phyloP scores from a whole-genome alignment of 805 yeast species.

The Myxozyma geophila region DNA sequence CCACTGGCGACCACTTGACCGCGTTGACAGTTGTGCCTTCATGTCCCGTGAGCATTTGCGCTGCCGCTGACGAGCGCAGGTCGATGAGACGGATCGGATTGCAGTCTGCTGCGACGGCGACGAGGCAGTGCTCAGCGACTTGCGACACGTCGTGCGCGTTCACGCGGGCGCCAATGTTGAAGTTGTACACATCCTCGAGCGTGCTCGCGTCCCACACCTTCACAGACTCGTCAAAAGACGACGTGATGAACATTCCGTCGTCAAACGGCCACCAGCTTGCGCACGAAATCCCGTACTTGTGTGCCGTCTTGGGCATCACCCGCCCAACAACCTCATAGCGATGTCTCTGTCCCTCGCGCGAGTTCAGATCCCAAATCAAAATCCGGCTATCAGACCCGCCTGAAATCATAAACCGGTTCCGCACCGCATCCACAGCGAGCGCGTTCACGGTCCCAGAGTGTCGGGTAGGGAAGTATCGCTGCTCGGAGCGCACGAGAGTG shows the following conservation, averaged over 20 bases:
- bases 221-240: slow-evolving; percentile 77
- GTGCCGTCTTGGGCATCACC: slow-evolving; percentile 47
- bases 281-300: slow-evolving; percentile 72
- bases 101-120: slow-evolving; percentile 74
- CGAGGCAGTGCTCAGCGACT: slow-evolving; percentile 53
- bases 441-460: slow-evolving; percentile 60
- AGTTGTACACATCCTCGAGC: slow-evolving; percentile 67
- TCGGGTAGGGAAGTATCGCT: slow-evolving; percentile 38
- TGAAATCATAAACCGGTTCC: slow-evolving; percentile 58
- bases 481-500: slow-evolving; percentile 26
- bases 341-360: slow-evolving; percentile 37
- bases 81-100: slow-evolving; percentile 61
- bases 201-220: slow-evolving; percentile 80
- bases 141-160: slow-evolving; percentile 67
- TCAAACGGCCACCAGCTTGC: slow-evolving; percentile 90
- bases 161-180: slow-evolving; percentile 64
- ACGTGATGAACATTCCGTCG: slow-evolving; percentile 80
- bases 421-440: slow-evolving; percentile 57
- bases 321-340: slow-evolving; percentile 35
- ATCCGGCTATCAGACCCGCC: slow-evolving; percentile 76
- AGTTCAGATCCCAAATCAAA: slow-evolving; percentile 65
- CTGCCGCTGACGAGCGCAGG: slow-evolving; percentile 32
- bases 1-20: slow-evolving; percentile 76
- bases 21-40: slow-evolving; percentile 49
- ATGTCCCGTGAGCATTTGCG: slow-evolving; percentile 32